A percentile compares a stretch with the other conserved stretches of the same genome.
Conservation (phyloP, 805 yeast species). For the Scheffersomyces coipomensis region DNA sequence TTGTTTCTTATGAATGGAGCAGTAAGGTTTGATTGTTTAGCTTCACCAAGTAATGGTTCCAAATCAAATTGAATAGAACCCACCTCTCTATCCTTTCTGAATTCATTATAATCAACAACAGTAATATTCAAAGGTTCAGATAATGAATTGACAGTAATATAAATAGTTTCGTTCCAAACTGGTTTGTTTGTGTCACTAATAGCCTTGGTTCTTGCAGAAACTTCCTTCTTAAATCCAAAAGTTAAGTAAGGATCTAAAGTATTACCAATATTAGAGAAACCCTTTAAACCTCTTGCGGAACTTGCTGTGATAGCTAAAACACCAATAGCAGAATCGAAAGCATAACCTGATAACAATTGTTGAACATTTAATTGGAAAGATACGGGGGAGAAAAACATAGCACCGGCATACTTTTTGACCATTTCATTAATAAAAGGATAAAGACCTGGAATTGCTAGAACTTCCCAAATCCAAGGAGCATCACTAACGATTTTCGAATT, state of each 20-base stretch:
- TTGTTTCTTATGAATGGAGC: conserved; percentile 75
- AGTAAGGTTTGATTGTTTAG: conserved; percentile 46
- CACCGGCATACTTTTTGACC: conserved; percentile 84
- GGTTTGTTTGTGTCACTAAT: conserved; percentile 71
- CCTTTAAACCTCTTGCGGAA: conserved; percentile 65
- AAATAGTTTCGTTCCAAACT: conserved; percentile 78
- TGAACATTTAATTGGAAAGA: conserved; percentile 92
- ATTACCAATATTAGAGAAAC: conserved; percentile 67
- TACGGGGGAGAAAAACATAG: conserved; percentile 83
- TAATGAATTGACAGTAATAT: conserved; percentile 67
- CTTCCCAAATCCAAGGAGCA: conserved; percentile 81
- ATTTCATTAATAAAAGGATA: conserved; percentile 78
- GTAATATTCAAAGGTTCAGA: conserved; percentile 79
- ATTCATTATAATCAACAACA: conserved; percentile 74
- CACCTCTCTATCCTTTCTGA: conserved; percentile 73
- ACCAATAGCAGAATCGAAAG: conserved; percentile 81
- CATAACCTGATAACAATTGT: conserved; percentile 81
- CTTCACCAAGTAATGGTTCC: conserved; percentile 57
- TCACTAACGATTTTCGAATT: conserved; percentile 74
- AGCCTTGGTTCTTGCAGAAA: conserved; percentile 66
- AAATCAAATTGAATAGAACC: conserved; percentile 78
- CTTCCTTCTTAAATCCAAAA: conserved; percentile 58
- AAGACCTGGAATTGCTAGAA: conserved; percentile 84
- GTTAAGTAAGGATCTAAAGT: conserved; percentile 89
- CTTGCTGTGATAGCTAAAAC: conserved; percentile 69